A percentile compares a stretch with the other conserved stretches of the same genome.
phyloP scores from a whole-genome alignment of 1,284 basidiomycete species.

The Pseudozyma flocculosa region DNA sequence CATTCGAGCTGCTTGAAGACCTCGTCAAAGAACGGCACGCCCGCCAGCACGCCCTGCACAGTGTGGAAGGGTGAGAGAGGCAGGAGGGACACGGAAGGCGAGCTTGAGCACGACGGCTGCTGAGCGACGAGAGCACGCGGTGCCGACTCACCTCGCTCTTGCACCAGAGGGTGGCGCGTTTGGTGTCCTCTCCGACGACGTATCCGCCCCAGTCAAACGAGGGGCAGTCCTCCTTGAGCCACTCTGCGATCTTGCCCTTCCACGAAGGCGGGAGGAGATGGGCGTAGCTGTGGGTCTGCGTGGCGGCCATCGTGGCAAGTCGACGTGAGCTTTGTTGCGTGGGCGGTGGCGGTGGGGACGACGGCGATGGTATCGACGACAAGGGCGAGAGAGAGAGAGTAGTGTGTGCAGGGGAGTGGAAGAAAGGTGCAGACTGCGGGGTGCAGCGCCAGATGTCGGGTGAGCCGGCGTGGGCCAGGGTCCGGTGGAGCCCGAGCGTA shows the following conservation, averaged over 20 bases:
- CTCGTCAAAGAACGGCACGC: slow-evolving; percentile 92
- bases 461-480: no score
- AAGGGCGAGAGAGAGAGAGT: no score
- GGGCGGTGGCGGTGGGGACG: no score
- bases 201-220: slow-evolving; percentile 97
- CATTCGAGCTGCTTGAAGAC: slow-evolving; percentile 87
- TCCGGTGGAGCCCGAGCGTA: no score
- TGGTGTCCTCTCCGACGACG: slow-evolving; percentile 85
- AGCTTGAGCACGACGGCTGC: not conserved
- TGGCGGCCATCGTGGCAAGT: not conserved
- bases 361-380: no score
- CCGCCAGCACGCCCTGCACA: slow-evolving; percentile 77
- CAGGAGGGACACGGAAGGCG: not conserved
- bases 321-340: no score
- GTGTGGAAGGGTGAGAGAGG: not conserved
- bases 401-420: no score
- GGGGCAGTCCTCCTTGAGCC: slow-evolving; percentile 92
- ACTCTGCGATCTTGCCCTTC: slow-evolving; percentile 73
- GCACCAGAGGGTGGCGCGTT: slow-evolving; percentile 84
- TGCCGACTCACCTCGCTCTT: slow-evolving; percentile 64
- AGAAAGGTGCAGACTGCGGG: no score
- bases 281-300: slow-evolving; percentile 15
- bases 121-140: not conserved
- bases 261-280: slow-evolving; percentile 52
- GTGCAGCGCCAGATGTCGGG: no score